Conservation (phyloP, 768 basidiomycete genomes). For the Leccinum imitatum region DNA sequence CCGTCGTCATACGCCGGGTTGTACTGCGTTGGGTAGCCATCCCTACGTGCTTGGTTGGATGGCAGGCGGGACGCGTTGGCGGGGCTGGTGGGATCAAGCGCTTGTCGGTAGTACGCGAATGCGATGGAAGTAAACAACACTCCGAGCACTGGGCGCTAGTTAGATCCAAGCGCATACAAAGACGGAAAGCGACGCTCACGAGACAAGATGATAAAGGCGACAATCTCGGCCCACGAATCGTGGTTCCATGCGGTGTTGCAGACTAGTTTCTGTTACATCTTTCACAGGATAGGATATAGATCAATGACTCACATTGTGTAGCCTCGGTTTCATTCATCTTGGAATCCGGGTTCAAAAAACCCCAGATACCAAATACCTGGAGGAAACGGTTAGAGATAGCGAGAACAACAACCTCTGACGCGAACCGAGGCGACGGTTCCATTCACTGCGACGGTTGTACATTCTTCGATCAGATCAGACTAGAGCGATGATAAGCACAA, state of each 20-base stretch:
- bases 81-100: slow-evolving; percentile 62
- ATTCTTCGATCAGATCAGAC: slow-evolving; percentile 60
- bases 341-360: slow-evolving; percentile 39
- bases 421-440: slow-evolving; percentile 35
- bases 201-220: slow-evolving; percentile 57
- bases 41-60: slow-evolving; percentile 36
- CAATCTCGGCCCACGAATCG: slow-evolving; percentile 67
- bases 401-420: not conserved
- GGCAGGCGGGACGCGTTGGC: slow-evolving; percentile 50
- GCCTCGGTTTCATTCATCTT: slow-evolving; percentile 42
- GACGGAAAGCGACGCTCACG: slow-evolving; percentile 39
- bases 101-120: slow-evolving; percentile 73
- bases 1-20: slow-evolving; percentile 51
- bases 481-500: slow-evolving; percentile 24
- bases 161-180: not conserved
- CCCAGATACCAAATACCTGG: slow-evolving; percentile 55
- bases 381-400: slow-evolving; percentile 18
- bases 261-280: slow-evolving; percentile 42
- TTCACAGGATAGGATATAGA: not conserved
- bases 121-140: slow-evolving; percentile 63
- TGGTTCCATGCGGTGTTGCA: slow-evolving; percentile 60
- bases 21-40: slow-evolving; percentile 51
- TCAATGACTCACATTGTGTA: slow-evolving; percentile 40
- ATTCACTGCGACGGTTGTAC: slow-evolving; percentile 41
- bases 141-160: slow-evolving; percentile 45